phyloP scores from a whole-genome alignment of 305 asterid genomes.

The Solanum chacoense region DNA sequence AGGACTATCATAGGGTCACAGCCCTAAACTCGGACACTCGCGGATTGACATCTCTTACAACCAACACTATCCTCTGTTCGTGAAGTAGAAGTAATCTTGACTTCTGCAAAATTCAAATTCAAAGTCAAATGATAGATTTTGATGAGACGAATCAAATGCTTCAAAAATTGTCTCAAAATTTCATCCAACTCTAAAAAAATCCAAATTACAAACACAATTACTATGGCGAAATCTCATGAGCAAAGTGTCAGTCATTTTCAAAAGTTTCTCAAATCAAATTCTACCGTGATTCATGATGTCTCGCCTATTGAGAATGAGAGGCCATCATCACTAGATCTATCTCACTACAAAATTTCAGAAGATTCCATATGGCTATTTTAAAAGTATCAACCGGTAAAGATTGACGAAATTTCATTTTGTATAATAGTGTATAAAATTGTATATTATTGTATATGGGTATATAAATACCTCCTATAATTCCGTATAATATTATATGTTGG shows the following conservation, averaged over 20 bases:
- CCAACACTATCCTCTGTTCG: too few relatives aligned
- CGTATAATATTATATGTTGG: not conserved
- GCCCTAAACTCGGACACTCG: not conserved
- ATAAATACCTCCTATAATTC: not conserved
- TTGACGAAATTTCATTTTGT: not conserved
- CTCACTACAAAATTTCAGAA: not conserved
- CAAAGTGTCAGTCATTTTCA: not conserved
- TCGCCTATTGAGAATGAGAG: not conserved
- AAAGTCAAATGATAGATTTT: not conserved
- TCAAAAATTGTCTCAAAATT: fast-evolving
- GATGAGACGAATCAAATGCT: not conserved
- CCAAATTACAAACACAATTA: not conserved
- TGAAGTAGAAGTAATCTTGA: not conserved
- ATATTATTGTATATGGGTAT: not conserved
- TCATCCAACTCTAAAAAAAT: not conserved
- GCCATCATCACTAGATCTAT: not conserved
- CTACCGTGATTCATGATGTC: not conserved
- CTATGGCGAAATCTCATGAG: not conserved
- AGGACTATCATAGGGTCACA: not conserved
- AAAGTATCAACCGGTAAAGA: not conserved
- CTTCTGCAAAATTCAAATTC: not conserved
- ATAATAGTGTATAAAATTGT: not conserved
- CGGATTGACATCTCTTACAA: too few relatives aligned
- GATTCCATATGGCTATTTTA: not conserved
- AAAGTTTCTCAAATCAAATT: not conserved